Conservation (phyloP, 345 rosid genomes). For the Ceriops tagal region DNA sequence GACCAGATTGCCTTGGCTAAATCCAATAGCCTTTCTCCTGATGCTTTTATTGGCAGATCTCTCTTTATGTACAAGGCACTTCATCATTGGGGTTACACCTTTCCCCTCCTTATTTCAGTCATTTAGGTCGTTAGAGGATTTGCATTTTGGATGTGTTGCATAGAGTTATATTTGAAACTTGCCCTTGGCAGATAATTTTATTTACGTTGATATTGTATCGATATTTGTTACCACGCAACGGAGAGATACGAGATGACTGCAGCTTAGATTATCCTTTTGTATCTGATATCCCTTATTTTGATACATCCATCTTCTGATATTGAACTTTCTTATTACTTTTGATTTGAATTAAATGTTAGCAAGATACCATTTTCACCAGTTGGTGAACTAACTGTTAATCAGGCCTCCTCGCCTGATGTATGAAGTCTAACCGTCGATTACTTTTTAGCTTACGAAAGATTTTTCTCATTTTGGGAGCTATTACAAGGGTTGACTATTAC, state of each 20-base stretch:
- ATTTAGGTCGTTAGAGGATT: constrained; percentile 19
- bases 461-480: too few relatives aligned
- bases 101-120: constrained; percentile 7
- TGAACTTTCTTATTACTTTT: background rate
- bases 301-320: background rate
- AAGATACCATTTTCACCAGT: too few relatives aligned
- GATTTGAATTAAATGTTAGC: too few relatives aligned
- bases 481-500: too few relatives aligned
- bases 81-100: constrained; percentile 9
- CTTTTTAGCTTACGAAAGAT: too few relatives aligned
- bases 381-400: too few relatives aligned
- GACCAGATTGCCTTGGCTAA: constrained; percentile 19
- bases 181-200: constrained; percentile 18
- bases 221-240: constrained; percentile 13
- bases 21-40: constrained; percentile 12
- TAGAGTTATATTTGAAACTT: constrained; percentile 30
- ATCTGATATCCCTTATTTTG: background rate
- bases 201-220: background rate
- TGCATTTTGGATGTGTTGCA: constrained; percentile 36
- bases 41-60: constrained; percentile 10
- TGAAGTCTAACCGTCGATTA: too few relatives aligned
- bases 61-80: background rate
- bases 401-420: too few relatives aligned
- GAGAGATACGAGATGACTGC: constrained; percentile 9
- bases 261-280: constrained; percentile 9